These are phyloP conservation scores for Odonthalia washingtoniensis DNA, from an alignment of 31 red algal genomes.

Conservation along the genomic window DNA sequence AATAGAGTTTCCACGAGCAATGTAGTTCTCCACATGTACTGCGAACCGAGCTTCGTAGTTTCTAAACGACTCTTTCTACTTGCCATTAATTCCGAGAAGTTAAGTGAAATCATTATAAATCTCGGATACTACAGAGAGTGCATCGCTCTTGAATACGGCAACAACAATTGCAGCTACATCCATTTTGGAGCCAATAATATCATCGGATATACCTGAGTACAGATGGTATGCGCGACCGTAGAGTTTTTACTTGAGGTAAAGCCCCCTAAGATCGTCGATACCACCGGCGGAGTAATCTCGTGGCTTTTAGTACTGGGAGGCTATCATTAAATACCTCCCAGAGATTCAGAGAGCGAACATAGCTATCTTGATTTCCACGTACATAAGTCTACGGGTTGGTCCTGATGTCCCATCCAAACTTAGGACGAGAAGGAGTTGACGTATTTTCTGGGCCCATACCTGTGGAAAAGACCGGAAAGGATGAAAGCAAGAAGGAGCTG, in stretches of 20 bases:
- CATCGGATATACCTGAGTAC: not conserved
- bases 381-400: not conserved
- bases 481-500: too few relatives aligned
- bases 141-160: not conserved
- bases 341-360: not conserved
- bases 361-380: not conserved
- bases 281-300: slow-evolving; percentile 5
- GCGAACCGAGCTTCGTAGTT: slow-evolving; percentile 2
- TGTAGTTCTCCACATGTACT: not conserved
- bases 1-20: not conserved
- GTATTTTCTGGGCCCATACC: not conserved
- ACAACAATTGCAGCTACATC: not conserved
- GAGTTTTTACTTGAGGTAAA: not conserved
- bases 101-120: not conserved
- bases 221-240: not conserved
- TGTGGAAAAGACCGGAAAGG: too few relatives aligned
- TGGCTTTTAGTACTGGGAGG: too few relatives aligned
- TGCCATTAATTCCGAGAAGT: not conserved
- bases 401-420: slow-evolving; percentile 16
- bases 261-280: not conserved
- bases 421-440: not conserved
- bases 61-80: not conserved
- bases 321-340: slow-evolving; percentile 21
- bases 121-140: not conserved
- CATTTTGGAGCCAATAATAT: not conserved